Conservation (phyloP, 2,329 filamentous ascomycete genomes). For the Colletotrichum sidae region DNA sequence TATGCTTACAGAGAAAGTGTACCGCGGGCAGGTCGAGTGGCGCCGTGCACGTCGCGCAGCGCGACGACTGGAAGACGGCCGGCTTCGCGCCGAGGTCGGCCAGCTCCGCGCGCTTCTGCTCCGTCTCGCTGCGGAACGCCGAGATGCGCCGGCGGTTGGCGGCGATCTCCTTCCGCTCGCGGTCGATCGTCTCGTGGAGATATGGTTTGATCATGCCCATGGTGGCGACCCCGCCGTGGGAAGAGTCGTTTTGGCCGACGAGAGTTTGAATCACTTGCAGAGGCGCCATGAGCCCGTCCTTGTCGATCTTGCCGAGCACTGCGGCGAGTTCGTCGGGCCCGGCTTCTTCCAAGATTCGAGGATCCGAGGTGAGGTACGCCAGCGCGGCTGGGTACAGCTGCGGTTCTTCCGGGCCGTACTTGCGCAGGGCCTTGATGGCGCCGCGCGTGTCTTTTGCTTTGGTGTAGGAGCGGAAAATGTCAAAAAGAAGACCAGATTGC, state of each 20-base stretch:
- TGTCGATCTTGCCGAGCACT: constrained; percentile 87
- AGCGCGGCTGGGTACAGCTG: constrained; percentile 93
- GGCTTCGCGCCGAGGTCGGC: constrained; percentile 82
- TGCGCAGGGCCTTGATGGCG: constrained; percentile 88
- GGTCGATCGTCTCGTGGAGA: constrained; percentile 86
- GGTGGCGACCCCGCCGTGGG: constrained; percentile 76
- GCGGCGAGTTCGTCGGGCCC: constrained; percentile 83
- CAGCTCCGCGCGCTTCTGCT: constrained; percentile 82
- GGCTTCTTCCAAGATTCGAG: constrained; percentile 84
- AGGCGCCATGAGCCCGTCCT: constrained; percentile 92
- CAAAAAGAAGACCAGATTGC: constrained; percentile 89
- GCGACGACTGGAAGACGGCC: constrained; percentile 88
- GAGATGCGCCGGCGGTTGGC: constrained; percentile 83
- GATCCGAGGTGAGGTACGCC: constrained; percentile 91
- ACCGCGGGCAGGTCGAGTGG: constrained; percentile 88
- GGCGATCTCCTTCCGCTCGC: constrained; percentile 87
- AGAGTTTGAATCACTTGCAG: constrained; percentile 96
- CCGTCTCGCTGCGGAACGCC: constrained; percentile 87
- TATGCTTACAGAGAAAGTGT: constrained; percentile 97
- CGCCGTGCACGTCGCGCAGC: constrained; percentile 85
- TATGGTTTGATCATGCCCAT: constrained; percentile 99
- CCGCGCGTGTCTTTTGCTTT: constrained; percentile 91
- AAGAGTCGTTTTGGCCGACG: constrained; percentile 64
- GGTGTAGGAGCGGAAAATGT: constrained; percentile 97
- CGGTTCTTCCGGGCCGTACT: constrained; percentile 92